These are phyloP conservation scores for Achaetomiella virescens DNA, from an alignment of 495 filamentous ascomycete species.

Conservation along the genomic window DNA sequence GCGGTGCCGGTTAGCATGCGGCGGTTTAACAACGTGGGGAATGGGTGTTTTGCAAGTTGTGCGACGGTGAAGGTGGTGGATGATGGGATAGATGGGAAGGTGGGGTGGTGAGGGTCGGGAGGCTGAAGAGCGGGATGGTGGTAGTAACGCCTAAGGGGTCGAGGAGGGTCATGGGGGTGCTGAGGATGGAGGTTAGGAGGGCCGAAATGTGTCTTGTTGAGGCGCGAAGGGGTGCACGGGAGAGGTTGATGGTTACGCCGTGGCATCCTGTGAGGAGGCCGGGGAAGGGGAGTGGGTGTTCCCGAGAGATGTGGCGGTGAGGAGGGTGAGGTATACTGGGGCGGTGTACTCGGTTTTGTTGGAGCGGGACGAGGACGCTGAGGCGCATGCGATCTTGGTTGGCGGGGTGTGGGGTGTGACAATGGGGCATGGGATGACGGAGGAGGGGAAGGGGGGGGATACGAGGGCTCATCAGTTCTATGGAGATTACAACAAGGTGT, in stretches of 20 bases:
- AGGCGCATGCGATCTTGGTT: slow-evolving; percentile 37
- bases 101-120: slow-evolving; percentile 13
- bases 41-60: slow-evolving; percentile 35
- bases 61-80: slow-evolving; percentile 25
- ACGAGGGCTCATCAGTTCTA: slow-evolving; percentile 39
- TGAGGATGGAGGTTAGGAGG: slow-evolving; percentile 30
- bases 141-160: slow-evolving; percentile 35
- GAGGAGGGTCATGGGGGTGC: slow-evolving; percentile 30
- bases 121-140: slow-evolving; percentile 27
- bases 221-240: not conserved
- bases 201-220: slow-evolving; percentile 16
- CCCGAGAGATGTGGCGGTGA: slow-evolving; percentile 22
- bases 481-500: slow-evolving; percentile 33
- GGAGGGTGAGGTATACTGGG: slow-evolving; percentile 31
- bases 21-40: slow-evolving; percentile 18
- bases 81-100: slow-evolving; percentile 13
- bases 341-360: slow-evolving; percentile 39
- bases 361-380: slow-evolving; percentile 28
- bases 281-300: slow-evolving; percentile 28
- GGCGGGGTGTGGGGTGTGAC: slow-evolving; percentile 40
- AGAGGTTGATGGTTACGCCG: slow-evolving; percentile 30
- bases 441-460: slow-evolving; percentile 14
- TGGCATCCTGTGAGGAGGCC: slow-evolving; percentile 36
- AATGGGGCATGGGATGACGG: slow-evolving; percentile 37
- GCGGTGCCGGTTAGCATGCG: slow-evolving; percentile 20